phyloP scores from a whole-genome alignment of 306 rosid species.

The Quercus gilva region DNA sequence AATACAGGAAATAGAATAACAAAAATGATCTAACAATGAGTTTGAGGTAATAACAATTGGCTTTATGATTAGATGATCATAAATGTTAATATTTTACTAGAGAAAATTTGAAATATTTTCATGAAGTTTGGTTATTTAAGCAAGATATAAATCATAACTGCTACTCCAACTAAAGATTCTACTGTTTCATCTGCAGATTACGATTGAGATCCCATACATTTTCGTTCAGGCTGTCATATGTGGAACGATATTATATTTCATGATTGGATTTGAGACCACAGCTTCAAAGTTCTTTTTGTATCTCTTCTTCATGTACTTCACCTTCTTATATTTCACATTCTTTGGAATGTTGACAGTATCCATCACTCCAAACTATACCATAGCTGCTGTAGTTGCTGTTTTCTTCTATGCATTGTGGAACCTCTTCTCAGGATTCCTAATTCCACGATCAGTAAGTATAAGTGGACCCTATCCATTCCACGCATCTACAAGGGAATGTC shows the following conservation, averaged over 20 bases:
- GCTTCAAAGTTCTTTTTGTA: constrained; percentile 65
- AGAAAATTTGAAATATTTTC: too few relatives aligned
- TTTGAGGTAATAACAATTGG: too few relatives aligned
- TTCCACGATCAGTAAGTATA: constrained; percentile 61
- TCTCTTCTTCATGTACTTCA: constrained; percentile 74
- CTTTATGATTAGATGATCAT: too few relatives aligned
- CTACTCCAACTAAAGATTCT: too few relatives aligned
- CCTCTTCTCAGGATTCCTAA: constrained; percentile 76
- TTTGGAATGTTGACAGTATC: constrained; percentile 90
- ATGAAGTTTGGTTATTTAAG: too few relatives aligned
- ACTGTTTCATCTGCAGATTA: constrained; percentile 45
- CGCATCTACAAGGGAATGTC: too few relatives aligned
- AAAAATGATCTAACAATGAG: too few relatives aligned
- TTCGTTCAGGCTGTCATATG: constrained; percentile 56
- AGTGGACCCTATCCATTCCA: background rate
- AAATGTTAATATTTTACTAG: too few relatives aligned
- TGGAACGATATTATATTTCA: constrained; percentile 55
- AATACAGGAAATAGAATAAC: too few relatives aligned
- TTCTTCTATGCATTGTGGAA: constrained; percentile 74
- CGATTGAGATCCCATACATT: constrained; percentile 71
- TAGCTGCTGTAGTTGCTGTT: constrained; percentile 59
- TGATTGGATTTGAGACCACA: constrained; percentile 64
- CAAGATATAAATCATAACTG: too few relatives aligned
- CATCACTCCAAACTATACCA: constrained; percentile 58
- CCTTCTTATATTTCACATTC: constrained; percentile 66